Conservation (phyloP, 805 yeast species). For the Wickerhamomyces ciferrii region DNA sequence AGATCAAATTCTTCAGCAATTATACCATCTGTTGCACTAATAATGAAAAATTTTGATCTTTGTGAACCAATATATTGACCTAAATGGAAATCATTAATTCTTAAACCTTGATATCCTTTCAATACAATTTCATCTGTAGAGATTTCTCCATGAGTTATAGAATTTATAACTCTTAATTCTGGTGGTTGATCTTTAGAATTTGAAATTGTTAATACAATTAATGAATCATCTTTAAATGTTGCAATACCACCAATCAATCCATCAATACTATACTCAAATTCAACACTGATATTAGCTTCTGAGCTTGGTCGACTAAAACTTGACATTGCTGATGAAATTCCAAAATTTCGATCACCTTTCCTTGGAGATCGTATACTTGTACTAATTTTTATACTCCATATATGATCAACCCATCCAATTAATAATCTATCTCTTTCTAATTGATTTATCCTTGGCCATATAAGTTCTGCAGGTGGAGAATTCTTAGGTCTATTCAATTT, state of each 20-base stretch:
- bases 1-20: constrained; percentile 67
- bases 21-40: constrained; percentile 81
- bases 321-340: constrained; percentile 33
- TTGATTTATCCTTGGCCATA: constrained; percentile 72
- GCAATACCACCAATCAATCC: constrained; percentile 72
- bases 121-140: constrained; percentile 77
- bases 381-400: constrained; percentile 63
- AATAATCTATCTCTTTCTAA: constrained; percentile 62
- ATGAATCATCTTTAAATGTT: constrained; percentile 65
- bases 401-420: constrained; percentile 77
- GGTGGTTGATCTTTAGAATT: constrained; percentile 45
- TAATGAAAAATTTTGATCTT: constrained; percentile 49
- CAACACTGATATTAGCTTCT: constrained; percentile 39
- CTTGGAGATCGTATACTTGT: constrained; percentile 12
- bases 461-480: constrained; percentile 65
- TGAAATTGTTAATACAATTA: constrained; percentile 54
- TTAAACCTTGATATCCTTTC: constrained; percentile 49
- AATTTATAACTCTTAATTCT: constrained; percentile 66
- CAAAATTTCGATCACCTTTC: constrained; percentile 9
- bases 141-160: constrained; percentile 61
- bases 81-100: constrained; percentile 77
- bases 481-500: constrained; percentile 52
- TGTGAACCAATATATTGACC: constrained; percentile 42
- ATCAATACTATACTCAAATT: constrained; percentile 33
- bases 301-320: constrained; percentile 43